Percentiles rank a stretch among this genome's conserved stretches.
phyloP scores from a whole-genome alignment of 1,284 basidiomycete genomes.

The Cronartium quercuum region DNA sequence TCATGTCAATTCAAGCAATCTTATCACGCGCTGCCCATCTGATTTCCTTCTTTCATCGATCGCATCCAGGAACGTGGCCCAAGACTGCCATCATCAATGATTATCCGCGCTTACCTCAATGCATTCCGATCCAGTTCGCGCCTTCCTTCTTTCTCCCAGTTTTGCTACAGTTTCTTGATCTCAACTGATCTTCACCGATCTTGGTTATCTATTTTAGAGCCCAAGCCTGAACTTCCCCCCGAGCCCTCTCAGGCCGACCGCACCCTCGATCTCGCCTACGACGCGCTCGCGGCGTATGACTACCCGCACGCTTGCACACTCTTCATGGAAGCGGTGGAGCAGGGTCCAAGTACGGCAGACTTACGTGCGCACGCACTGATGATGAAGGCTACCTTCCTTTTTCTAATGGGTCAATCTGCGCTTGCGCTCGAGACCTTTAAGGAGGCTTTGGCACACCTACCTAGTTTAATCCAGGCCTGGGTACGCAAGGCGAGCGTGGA shows the following conservation, averaged over 20 bases:
- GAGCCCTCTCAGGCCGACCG: conserved; percentile 70
- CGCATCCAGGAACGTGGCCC: conserved; percentile 76
- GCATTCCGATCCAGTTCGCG: conserved; percentile 68
- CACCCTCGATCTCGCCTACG: conserved; percentile 70
- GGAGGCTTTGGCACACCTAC: conserved; percentile 66
- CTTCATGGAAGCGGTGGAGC: conserved; percentile 77
- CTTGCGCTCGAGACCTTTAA: conserved; percentile 82
- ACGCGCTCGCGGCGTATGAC: conserved; percentile 79
- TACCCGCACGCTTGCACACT: conserved; percentile 75
- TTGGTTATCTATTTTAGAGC: conserved; percentile 54
- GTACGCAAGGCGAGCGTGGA: conserved; percentile 96
- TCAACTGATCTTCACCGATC: not conserved
- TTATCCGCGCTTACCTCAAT: conserved; percentile 91
- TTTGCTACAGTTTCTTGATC: not conserved
- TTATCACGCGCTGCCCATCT: not conserved
- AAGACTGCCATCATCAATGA: conserved; percentile 80
- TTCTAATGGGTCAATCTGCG: conserved; percentile 54
- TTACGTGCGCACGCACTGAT: conserved; percentile 84
- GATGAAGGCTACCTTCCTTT: conserved; percentile 76
- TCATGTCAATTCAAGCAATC: not conserved
- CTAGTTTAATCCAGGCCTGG: conserved; percentile 77
- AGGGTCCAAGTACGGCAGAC: conserved; percentile 63
- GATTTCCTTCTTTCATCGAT: conserved; percentile 3
- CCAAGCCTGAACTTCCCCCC: conserved; percentile 69
- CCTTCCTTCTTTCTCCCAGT: not conserved